Conservation (phyloP, 192 early-diverging fungal species). For the Chytriomyces confervae region DNA sequence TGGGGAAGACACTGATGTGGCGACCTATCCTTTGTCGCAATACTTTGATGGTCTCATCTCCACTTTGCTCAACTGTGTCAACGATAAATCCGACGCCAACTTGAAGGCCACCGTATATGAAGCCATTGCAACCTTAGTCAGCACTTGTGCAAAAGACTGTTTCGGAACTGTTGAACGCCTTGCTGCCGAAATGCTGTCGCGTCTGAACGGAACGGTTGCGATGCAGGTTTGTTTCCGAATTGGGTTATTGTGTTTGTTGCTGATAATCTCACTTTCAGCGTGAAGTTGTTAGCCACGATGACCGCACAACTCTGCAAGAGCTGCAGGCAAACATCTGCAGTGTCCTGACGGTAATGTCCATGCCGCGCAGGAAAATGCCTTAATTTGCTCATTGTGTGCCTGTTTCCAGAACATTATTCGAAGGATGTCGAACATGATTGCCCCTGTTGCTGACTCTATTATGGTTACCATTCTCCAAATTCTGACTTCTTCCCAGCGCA, state of each 20-base stretch:
- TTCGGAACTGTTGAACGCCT: conserved; percentile 77
- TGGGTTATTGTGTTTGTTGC: conserved; percentile 11
- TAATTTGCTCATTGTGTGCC: neutral
- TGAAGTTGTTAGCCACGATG: conserved; percentile 83
- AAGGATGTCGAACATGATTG: conserved; percentile 74
- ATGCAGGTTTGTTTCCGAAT: conserved; percentile 46
- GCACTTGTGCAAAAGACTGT: conserved; percentile 68
- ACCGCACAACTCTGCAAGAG: conserved; percentile 80
- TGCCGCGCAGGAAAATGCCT: neutral
- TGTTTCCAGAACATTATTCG: conserved; percentile 72
- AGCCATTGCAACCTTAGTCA: conserved; percentile 84
- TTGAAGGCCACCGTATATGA: conserved; percentile 92
- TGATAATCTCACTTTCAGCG: conserved; percentile 47
- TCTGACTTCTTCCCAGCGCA: conserved; percentile 72
- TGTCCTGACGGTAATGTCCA: conserved; percentile 74
- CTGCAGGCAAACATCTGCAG: conserved; percentile 92
- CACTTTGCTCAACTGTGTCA: conserved; percentile 58
- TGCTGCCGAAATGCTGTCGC: conserved; percentile 74
- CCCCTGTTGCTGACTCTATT: conserved; percentile 80
- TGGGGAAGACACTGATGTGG: conserved; percentile 56
- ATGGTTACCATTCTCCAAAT: conserved; percentile 88
- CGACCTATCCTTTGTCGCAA: conserved; percentile 74
- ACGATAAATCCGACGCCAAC: conserved; percentile 73
- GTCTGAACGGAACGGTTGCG: conserved; percentile 77
- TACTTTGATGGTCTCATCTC: conserved; percentile 86